Conservation (phyloP, 768 basidiomycete species). For the Hydnomerulius pinastri region DNA sequence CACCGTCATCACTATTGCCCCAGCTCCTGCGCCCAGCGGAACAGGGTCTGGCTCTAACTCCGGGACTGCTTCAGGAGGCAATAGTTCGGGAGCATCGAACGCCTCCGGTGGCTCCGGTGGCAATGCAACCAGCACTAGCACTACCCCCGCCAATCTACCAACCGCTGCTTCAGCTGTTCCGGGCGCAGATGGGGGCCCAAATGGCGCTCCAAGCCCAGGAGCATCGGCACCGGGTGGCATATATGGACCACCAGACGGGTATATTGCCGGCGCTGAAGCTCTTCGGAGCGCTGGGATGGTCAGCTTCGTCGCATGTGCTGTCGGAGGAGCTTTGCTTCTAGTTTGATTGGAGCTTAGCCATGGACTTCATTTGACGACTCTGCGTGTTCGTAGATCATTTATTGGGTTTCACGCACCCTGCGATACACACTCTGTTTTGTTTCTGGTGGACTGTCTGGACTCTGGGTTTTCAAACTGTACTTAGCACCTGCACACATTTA, state of each 20-base stretch:
- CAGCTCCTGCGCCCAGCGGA: conserved; percentile 25
- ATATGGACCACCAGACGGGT: conserved; percentile 69
- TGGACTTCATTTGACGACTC: conserved; percentile 3
- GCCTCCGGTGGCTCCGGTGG: conserved; percentile 18
- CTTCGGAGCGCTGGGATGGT: conserved; percentile 49
- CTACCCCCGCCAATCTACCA: conserved; percentile 45
- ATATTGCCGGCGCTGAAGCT: conserved; percentile 56
- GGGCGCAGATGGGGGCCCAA: conserved; percentile 48
- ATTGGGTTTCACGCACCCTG: conserved; percentile 7
- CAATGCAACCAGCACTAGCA: conserved; percentile 37
- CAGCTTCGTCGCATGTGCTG: conserved; percentile 43
- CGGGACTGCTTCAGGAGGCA: conserved; percentile 21
- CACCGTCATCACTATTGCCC: conserved; percentile 49
- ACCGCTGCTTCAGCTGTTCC: conserved; percentile 59
- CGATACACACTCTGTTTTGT: background rate
- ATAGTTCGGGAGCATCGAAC: conserved; percentile 20
- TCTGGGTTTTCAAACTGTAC: conserved; percentile 19
- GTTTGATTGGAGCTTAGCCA: conserved; percentile 33
- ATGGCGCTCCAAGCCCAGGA: conserved; percentile 62
- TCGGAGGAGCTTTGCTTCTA: conserved; percentile 51
- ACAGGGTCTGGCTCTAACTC: conserved; percentile 20
- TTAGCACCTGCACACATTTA: conserved; percentile 17
- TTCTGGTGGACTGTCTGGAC: conserved; percentile 14
- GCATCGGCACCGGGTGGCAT: conserved; percentile 42
- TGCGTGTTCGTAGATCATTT: too few relatives aligned